phyloP scores from a whole-genome alignment of 1,284 basidiomycete genomes.

The Leccinum cinnamomeum region DNA sequence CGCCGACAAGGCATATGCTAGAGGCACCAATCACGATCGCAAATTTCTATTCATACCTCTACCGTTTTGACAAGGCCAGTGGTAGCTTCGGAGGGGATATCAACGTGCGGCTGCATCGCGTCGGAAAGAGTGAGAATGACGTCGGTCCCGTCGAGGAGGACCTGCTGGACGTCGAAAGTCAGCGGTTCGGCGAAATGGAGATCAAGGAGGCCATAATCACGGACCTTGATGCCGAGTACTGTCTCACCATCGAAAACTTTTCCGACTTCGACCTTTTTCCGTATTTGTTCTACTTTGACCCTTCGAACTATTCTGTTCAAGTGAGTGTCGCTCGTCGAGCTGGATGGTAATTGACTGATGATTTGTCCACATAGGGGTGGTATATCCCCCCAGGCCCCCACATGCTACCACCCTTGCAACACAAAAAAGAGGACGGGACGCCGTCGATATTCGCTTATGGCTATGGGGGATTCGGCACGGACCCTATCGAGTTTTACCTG shows the following conservation, averaged over 20 bases:
- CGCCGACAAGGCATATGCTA: neutral
- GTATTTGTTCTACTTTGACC: constrained; percentile 4
- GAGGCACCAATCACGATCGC: neutral
- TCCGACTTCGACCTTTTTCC: constrained; percentile 2
- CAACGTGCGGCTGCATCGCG: neutral
- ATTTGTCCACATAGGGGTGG: neutral
- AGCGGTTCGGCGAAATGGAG: neutral
- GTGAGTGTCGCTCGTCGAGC: neutral
- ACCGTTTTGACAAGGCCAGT: neutral
- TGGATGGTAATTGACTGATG: neutral
- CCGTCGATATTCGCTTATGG: neutral
- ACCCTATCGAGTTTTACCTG: constrained; percentile 3
- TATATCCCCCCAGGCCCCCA: neutral
- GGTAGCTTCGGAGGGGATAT: neutral
- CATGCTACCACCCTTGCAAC: neutral
- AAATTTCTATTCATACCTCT: constrained; percentile 1
- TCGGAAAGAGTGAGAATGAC: neutral
- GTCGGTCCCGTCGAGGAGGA: neutral
- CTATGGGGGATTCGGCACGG: constrained; percentile 2
- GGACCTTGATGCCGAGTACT: neutral
- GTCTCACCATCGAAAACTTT: neutral
- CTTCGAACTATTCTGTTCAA: constrained; percentile 1
- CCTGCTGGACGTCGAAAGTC: neutral
- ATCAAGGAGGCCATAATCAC: constrained; percentile 3
- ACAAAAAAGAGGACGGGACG: neutral